phyloP scores from a whole-genome alignment of 345 rosid species.

The Eucalyptus polyanthemos region DNA sequence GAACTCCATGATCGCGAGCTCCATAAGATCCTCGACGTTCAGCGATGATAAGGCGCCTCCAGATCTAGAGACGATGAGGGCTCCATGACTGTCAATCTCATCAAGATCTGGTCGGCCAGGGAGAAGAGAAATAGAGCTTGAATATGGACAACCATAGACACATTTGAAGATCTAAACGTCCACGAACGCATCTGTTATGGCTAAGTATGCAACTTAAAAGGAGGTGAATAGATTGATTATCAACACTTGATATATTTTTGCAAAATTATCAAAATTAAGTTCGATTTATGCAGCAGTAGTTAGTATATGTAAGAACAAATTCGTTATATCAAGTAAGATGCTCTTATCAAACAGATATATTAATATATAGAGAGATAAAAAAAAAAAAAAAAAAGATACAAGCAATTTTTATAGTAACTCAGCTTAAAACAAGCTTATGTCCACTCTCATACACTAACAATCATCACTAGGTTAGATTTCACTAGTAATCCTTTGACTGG shows the following conservation, averaged over 20 bases:
- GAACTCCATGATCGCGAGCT: neutral
- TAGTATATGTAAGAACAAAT: neutral
- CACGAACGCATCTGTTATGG: neutral
- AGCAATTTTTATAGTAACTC: neutral
- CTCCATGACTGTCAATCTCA: neutral
- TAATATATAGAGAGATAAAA: neutral
- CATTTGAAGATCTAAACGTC: neutral
- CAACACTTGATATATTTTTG: neutral
- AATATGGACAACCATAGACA: neutral
- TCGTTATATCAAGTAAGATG: neutral
- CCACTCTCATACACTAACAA: neutral
- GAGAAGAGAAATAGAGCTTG: neutral
- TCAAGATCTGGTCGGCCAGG: neutral
- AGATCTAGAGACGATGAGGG: neutral
- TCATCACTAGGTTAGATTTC: neutral
- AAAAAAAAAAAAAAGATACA: neutral
- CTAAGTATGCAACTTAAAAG: neutral
- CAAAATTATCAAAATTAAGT: neutral
- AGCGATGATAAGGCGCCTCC: neutral
- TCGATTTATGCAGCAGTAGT: neutral
- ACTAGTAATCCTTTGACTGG: neutral
- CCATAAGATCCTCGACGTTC: neutral
- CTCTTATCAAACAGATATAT: neutral
- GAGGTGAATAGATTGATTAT: neutral
- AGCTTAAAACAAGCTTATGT: neutral